These are phyloP conservation scores for Spirogloea muscicola DNA, from an alignment of 139 green algal genomes.

Conservation along the genomic window DNA sequence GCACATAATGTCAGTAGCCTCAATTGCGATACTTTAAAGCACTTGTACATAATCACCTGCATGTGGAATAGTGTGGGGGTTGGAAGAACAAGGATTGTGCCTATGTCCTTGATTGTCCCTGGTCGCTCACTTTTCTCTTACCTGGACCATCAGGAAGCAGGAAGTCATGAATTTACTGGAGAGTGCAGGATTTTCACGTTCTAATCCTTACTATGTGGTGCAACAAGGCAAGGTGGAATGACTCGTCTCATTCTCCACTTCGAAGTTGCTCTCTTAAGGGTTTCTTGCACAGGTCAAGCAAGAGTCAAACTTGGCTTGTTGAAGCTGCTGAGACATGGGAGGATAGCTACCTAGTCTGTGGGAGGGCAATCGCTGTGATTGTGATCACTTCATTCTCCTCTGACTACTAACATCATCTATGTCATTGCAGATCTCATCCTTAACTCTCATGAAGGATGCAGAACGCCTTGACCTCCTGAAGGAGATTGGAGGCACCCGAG, in stretches of 20 bases:
- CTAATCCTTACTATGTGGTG: conserved; percentile 99
- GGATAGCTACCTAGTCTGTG: background rate
- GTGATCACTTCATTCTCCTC: background rate
- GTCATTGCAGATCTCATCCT: conserved; percentile 50
- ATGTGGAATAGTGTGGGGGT: background rate
- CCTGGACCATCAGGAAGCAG: conserved; percentile 62
- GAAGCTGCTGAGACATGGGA: background rate
- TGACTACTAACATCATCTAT: background rate
- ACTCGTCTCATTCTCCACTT: background rate
- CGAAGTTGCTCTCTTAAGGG: background rate
- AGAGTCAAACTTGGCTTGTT: background rate
- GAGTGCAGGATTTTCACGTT: conserved; percentile 87
- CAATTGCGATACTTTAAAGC: background rate
- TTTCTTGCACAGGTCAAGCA: background rate
- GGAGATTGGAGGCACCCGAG: conserved; percentile 91
- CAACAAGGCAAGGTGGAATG: conserved; percentile 83
- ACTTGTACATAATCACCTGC: background rate
- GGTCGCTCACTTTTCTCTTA: background rate
- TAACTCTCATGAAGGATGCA: conserved; percentile 81
- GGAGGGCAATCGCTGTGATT: background rate
- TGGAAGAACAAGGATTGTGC: background rate
- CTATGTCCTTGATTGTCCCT: background rate
- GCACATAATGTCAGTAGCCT: conserved; percentile 67
- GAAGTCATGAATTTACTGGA: conserved; percentile 96
- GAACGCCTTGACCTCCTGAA: conserved; percentile 96